Evolutionary conservation across 129 eudicot species (phyloP), one percentile per base, ranked within the genome.

Genomic region (Saposhnikovia divaricata): DNA sequence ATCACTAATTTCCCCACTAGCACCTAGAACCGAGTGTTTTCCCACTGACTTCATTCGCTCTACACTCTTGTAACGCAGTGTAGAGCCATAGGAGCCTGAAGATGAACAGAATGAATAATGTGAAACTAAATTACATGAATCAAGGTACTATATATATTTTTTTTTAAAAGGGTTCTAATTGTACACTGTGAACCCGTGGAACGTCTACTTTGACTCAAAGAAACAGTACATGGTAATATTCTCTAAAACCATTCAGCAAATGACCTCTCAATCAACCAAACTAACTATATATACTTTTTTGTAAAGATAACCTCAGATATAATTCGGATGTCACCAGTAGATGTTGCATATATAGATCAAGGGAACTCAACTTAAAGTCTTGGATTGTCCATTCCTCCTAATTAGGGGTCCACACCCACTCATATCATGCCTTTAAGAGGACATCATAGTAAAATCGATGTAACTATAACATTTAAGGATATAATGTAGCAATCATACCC

Each of bases 1-100:
- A 59, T 59, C 68, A 59, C 68, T 59, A 59, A 59, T 59, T 59
- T 59, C 68, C 31, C 68, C 68, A n/a, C 68, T 59, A 59, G 68
- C 68, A 21, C 68, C 68, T 59, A 59, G 28, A 59, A 59, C 68
- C 3, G 68, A 59, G 68, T 59, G 68, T 59, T 59, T 59, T 59
- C 68, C 68, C 68, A 59, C 68, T 7, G 68, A 59, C 68, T 59
- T 59, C 31, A 59, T 59, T 59, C 68, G 31, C 14, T 59, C 68
- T 59, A 59, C 68, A 59, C 68, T 59, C 68, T 59, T 59, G 68
- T 59, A 59, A 23, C 68, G 68, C 68, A 59, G 9, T n/a, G 68
- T 59, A 59, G 68, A 59, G 68, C 68, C 68, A 59, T 59, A 59
- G 31, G 68, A 59, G 31, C 68, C 68, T 59, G 68, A 59, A 59